A percentile compares a stretch with the other conserved stretches of the same genome.
Evolutionary conservation across 2,329 filamentous ascomycete genomes (phyloP).

Genomic region (Elsinoe necatrix): DNA sequence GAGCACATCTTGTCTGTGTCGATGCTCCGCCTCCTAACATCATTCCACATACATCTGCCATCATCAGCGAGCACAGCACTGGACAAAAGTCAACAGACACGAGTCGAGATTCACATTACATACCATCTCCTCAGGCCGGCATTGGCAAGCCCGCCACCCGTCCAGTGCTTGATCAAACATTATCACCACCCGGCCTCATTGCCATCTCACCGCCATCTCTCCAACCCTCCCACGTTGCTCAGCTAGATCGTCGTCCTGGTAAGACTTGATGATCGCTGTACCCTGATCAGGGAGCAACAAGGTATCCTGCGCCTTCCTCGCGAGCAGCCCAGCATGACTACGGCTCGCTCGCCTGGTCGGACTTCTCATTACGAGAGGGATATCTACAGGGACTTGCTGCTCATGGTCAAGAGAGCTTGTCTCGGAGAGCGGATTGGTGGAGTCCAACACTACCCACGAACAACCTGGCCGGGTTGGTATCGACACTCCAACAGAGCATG

Average conservation of each 20-base stretch:
- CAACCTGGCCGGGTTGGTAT: background rate
- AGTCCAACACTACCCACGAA: background rate
- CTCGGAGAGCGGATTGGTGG: background rate
- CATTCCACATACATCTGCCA: background rate
- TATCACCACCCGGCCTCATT: background rate
- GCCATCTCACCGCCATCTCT: background rate
- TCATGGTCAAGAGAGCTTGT: background rate
- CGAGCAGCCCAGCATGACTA: background rate
- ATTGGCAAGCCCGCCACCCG: background rate
- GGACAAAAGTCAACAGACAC: constrained; percentile 1
- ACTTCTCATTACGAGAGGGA: constrained; percentile 2
- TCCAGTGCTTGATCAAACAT: background rate
- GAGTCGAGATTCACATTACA: background rate
- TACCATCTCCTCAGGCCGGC: background rate
- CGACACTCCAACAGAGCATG: background rate
- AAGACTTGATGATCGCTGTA: background rate
- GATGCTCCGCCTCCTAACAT: background rate
- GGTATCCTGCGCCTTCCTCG: constrained; percentile 3
- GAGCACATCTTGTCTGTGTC: background rate
- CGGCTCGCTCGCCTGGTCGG: background rate
- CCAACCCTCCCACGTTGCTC: background rate
- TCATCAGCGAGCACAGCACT: background rate
- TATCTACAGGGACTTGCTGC: background rate
- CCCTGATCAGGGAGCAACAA: background rate
- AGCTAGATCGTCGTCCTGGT: background rate